Evolutionary conservation across 768 basidiomycete genomes (phyloP).

Genomic region (Boletus rubropictus): DNA sequence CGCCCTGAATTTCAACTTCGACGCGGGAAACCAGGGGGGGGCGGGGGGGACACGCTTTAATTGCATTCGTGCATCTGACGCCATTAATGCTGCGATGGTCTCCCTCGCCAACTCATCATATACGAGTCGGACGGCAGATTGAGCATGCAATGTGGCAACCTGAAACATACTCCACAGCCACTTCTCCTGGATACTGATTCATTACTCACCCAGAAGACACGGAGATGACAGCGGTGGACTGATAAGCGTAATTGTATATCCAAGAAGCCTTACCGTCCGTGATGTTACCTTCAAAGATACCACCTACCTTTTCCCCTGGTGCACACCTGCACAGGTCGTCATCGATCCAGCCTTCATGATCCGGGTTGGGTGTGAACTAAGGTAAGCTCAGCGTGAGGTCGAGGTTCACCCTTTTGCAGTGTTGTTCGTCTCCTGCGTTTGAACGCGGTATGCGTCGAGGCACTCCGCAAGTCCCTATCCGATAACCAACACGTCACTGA

Average conservation of each 20-base stretch:
- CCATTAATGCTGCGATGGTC: not conserved
- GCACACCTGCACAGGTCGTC: not conserved
- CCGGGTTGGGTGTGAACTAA: not conserved
- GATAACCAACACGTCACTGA: not conserved
- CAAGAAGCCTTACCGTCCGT: not conserved
- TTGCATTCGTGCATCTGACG: too few species aligned
- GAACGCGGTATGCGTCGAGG: not conserved
- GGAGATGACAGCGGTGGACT: not conserved
- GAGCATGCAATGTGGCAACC: not conserved
- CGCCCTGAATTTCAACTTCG: not conserved
- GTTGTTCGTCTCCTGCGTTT: not conserved
- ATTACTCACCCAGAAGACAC: not conserved
- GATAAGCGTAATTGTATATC: not conserved
- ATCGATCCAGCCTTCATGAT: not conserved
- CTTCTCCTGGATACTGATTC: not conserved
- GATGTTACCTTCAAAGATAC: not conserved
- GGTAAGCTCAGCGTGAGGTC: not conserved
- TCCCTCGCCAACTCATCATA: not conserved
- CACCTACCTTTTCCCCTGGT: not conserved
- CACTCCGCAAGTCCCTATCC: not conserved
- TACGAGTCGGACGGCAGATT: not conserved
- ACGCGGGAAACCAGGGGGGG: not conserved
- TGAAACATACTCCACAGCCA: not conserved
- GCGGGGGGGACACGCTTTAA: not conserved
- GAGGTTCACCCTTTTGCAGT: not conserved